Evolutionary conservation across 2,329 filamentous ascomycete species (phyloP).

Genomic region (Phaeoacremonium minimum): DNA sequence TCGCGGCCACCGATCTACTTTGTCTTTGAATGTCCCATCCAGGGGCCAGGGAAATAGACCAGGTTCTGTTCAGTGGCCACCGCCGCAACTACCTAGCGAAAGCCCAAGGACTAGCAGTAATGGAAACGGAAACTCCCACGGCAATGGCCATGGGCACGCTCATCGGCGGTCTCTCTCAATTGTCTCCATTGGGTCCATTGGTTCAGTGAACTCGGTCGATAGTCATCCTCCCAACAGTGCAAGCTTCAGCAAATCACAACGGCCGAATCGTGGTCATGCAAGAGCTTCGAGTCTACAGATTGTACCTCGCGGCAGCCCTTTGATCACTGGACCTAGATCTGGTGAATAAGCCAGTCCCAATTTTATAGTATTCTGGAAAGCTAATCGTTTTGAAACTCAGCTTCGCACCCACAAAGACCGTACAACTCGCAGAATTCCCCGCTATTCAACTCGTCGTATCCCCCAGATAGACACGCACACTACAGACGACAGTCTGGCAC

Average conservation of each 20-base stretch:
- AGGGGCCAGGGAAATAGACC: constrained; percentile 35
- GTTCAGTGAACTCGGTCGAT: constrained; percentile 38
- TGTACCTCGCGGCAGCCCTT: constrained; percentile 39
- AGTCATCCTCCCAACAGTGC: constrained; percentile 34
- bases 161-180: constrained; percentile 80
- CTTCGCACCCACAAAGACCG: constrained; percentile 36
- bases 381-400: too few species aligned
- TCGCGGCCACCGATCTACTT: constrained; percentile 61
- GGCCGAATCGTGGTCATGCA: constrained; percentile 61
- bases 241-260: constrained; percentile 35
- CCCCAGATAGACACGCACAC: constrained; percentile 39
- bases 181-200: constrained; percentile 65
- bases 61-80: constrained; percentile 41
- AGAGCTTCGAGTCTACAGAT: constrained; percentile 82
- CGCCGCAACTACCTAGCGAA: constrained; percentile 10
- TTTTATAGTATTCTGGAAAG: not conserved
- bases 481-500: constrained; percentile 31
- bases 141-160: constrained; percentile 39
- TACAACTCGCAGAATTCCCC: constrained; percentile 42
- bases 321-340: constrained; percentile 38
- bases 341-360: constrained; percentile 18
- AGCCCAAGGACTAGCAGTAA: too few species aligned
- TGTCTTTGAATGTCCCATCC: constrained; percentile 55
- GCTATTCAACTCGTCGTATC: constrained; percentile 51
- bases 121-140: constrained; percentile 21